Conservation (phyloP, 106 monocot genomes). For the Phalaenopsis aphrodite region DNA sequence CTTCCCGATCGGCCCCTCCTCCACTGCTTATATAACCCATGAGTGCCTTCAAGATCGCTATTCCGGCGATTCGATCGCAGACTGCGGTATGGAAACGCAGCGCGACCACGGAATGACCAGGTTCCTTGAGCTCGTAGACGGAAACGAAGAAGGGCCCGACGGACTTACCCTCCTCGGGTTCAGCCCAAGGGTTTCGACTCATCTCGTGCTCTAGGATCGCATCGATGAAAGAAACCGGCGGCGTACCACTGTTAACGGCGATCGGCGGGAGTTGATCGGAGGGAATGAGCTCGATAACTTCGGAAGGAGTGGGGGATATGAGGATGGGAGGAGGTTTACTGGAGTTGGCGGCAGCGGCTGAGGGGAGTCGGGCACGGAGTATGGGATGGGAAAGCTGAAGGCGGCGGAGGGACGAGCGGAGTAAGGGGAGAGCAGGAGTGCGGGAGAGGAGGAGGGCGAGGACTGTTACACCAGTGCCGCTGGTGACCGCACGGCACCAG, state of each 20-base stretch:
- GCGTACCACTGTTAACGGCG: neutral
- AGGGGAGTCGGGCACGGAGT: slow-evolving; percentile 25
- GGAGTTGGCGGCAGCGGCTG: slow-evolving; percentile 2
- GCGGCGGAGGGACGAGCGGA: slow-evolving; percentile 19
- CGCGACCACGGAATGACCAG: slow-evolving; percentile 13
- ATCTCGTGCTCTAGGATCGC: slow-evolving; percentile 46
- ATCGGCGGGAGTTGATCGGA: slow-evolving; percentile 2
- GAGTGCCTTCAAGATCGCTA: slow-evolving; percentile 31
- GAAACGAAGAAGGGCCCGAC: slow-evolving; percentile 31
- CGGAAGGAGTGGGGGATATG: neutral
- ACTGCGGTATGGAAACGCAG: slow-evolving; percentile 46
- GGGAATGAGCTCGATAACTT: neutral
- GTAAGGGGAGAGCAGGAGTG: slow-evolving; percentile 13
- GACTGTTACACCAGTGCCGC: slow-evolving; percentile 53
- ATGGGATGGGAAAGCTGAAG: slow-evolving; percentile 30
- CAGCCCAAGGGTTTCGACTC: slow-evolving; percentile 44
- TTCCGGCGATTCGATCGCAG: slow-evolving; percentile 43
- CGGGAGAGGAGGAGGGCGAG: slow-evolving; percentile 39
- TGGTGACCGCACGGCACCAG: slow-evolving; percentile 48
- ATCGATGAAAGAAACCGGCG: slow-evolving; percentile 19
- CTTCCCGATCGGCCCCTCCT: neutral
- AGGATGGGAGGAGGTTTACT: slow-evolving; percentile 1
- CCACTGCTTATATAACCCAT: slow-evolving; percentile 9
- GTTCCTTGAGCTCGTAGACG: slow-evolving; percentile 19
- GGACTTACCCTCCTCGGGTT: neutral